Percentiles rank a stretch among this genome's conserved stretches.
phyloP scores from a whole-genome alignment of 176 grass and related monocot species.

The maize (Zea mays) region Zm-B73-REFERENCE-NAM-5.0 NC_050097.1:116514001-116514500 shows the following conservation, averaged over 20 bases:
- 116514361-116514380: constrained; percentile 82
- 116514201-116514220: constrained; percentile 81
- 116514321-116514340: constrained; percentile 68
- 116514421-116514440: constrained; percentile 86
- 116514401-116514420: constrained; percentile 70
- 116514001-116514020: constrained; percentile 26
- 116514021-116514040: constrained; percentile 32
- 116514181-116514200: constrained; percentile 68
- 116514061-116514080: constrained; percentile 45
- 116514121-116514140: constrained; percentile 30
- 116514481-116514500: constrained; percentile 23
- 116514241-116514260: constrained; percentile 88
- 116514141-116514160: constrained; percentile 24
- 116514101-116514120: constrained; percentile 18
- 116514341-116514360: constrained; percentile 62
- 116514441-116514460: constrained; percentile 41
- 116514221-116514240: constrained; percentile 82
- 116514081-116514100: constrained; percentile 46
- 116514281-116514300: constrained; percentile 82
- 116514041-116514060: constrained; percentile 31
- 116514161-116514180: constrained; percentile 41
- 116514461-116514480: constrained; percentile 10
- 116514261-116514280: constrained; percentile 67
- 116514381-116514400: constrained; percentile 74
- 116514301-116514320: constrained; percentile 79